These are phyloP conservation scores for Plasmodium sp. DNA, from an alignment of 169 alveolate genomes.

Conservation along the genomic window DNA sequence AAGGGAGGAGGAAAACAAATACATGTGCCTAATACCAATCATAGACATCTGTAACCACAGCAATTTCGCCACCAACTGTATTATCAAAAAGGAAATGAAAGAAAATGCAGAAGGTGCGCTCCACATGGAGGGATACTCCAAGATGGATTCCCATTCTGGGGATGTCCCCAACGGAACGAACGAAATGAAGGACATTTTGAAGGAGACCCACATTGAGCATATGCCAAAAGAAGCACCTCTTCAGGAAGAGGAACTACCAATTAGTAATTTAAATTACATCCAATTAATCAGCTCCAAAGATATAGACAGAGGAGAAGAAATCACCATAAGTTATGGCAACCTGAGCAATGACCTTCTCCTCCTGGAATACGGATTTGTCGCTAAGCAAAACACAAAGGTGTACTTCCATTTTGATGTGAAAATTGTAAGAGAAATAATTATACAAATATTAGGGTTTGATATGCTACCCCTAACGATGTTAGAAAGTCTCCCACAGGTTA, in stretches of 20 bases:
- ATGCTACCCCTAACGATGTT: slow-evolving; percentile 49
- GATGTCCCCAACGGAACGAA: neutral
- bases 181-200: neutral
- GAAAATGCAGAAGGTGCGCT: neutral
- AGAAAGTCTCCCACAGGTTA: slow-evolving; percentile 37
- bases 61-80: slow-evolving; percentile 7
- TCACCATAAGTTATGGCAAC: slow-evolving; percentile 48
- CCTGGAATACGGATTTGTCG: slow-evolving; percentile 64
- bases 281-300: slow-evolving; percentile 53
- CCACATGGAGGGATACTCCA: neutral
- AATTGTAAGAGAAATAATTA: slow-evolving; percentile 55
- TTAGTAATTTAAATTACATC: slow-evolving; percentile 8
- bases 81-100: slow-evolving; percentile 23
- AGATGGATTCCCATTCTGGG: neutral
- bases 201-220: neutral
- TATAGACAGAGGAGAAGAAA: slow-evolving; percentile 53
- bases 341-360: slow-evolving; percentile 61
- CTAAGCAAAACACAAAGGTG: slow-evolving; percentile 22
- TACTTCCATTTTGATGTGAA: slow-evolving; percentile 64
- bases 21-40: slow-evolving; percentile 66
- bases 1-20: slow-evolving; percentile 46
- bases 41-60: slow-evolving; percentile 72
- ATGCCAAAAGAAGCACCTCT: neutral
- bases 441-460: slow-evolving; percentile 69
- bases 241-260: neutral